Percentiles rank a stretch among this genome's conserved stretches.
Evolutionary conservation across 768 basidiomycete species (phyloP).

Genomic region (Lepiota brunneoincarnata): DNA sequence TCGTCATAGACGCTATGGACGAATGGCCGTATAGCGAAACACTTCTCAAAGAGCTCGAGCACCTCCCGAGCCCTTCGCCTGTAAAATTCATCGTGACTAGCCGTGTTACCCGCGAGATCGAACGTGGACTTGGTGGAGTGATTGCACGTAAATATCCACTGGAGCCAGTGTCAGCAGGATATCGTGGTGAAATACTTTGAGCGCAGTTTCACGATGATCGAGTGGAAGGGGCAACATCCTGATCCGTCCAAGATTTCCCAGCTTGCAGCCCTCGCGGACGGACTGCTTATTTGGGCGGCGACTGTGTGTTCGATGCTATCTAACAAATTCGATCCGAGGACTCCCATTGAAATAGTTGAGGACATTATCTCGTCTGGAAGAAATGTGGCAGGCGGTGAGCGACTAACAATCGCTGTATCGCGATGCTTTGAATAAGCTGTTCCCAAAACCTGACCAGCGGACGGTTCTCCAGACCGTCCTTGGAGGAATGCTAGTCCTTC

Average conservation of each 20-base stretch:
- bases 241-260: too few relatives aligned
- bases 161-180: neutral
- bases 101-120: neutral
- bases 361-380: too few relatives aligned
- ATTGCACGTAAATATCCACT: neutral
- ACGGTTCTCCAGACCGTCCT: neutral
- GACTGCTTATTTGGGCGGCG: too few relatives aligned
- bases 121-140: neutral
- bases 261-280: too few relatives aligned
- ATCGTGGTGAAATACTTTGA: neutral
- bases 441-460: neutral
- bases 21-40: slow-evolving; percentile 3
- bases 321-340: too few relatives aligned
- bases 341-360: too few relatives aligned
- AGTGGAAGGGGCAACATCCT: neutral
- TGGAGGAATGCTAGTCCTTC: neutral
- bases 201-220: neutral
- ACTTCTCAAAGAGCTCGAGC: slow-evolving; percentile 3
- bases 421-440: neutral
- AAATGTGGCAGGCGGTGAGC: too few relatives aligned
- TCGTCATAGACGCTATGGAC: slow-evolving; percentile 12
- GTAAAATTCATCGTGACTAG: slow-evolving; percentile 11
- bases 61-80: neutral
- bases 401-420: neutral
- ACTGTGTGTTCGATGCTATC: too few relatives aligned